phyloP scores from a whole-genome alignment of 2,329 filamentous ascomycete genomes.

The Cladorrhinum sp. region DNA sequence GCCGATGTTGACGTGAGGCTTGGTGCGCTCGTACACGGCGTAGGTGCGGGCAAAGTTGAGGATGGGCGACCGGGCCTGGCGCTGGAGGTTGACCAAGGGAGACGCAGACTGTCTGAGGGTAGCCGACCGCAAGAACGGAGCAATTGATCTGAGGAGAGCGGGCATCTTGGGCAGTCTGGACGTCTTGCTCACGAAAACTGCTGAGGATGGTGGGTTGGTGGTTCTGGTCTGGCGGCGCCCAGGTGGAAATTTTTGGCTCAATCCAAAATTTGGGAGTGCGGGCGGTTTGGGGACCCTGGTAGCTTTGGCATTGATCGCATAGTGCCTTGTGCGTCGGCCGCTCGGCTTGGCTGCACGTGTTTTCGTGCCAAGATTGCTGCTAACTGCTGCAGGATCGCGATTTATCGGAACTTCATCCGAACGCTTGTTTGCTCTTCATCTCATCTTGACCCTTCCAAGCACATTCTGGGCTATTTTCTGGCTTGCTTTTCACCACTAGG shows the following conservation, averaged over 20 bases:
- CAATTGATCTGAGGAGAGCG: slow-evolving; percentile 71
- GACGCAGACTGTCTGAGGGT: slow-evolving; percentile 64
- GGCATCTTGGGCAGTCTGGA: slow-evolving; percentile 60
- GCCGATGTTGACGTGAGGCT: slow-evolving; percentile 98
- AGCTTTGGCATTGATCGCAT: slow-evolving; percentile 15
- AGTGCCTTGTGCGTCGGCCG: slow-evolving; percentile 11
- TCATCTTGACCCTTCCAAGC: not conserved
- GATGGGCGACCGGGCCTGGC: slow-evolving; percentile 61
- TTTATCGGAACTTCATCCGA: not conserved
- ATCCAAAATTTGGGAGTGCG: slow-evolving; percentile 22
- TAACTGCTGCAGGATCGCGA: not conserved
- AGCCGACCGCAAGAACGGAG: slow-evolving; percentile 78
- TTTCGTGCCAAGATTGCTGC: slow-evolving; percentile 1
- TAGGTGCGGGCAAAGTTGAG: slow-evolving; percentile 65
- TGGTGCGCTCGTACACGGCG: slow-evolving; percentile 77
- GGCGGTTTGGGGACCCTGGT: slow-evolving; percentile 5
- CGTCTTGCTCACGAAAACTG: slow-evolving; percentile 18
- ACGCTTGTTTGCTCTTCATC: not conserved
- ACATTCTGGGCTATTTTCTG: not conserved
- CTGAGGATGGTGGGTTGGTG: too few species aligned
- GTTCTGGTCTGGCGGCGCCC: slow-evolving; percentile 4
- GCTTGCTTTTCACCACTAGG: not conserved
- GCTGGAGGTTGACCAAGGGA: slow-evolving; percentile 73
- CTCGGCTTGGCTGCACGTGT: slow-evolving; percentile 12
- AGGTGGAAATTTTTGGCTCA: slow-evolving; percentile 27